phyloP scores from a whole-genome alignment of 2,329 filamentous ascomycete species.

The Ophiobolus disseminans region DNA sequence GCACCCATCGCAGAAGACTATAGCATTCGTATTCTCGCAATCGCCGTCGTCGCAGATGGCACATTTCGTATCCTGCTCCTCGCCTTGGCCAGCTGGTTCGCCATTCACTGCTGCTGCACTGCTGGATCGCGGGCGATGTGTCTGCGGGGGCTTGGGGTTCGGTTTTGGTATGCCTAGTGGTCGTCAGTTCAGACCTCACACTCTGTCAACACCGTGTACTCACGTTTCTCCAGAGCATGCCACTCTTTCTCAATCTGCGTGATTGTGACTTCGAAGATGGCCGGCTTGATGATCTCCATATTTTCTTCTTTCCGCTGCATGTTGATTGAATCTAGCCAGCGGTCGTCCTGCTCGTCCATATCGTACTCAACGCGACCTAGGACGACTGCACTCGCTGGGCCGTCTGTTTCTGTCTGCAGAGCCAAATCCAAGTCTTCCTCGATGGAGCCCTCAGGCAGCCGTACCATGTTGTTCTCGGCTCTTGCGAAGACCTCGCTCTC shows the following conservation, averaged over 20 bases:
- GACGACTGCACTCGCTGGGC: constrained; percentile 56
- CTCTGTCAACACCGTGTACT: too few relatives aligned
- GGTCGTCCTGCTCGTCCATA: constrained; percentile 99
- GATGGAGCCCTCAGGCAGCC: constrained; percentile 66
- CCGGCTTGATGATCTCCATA: constrained; percentile 84
- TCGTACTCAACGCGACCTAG: constrained; percentile 94
- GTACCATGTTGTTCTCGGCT: constrained; percentile 74
- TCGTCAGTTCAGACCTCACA: too few relatives aligned
- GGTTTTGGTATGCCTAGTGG: constrained; percentile 88
- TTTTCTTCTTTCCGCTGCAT: constrained; percentile 74
- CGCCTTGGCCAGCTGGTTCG: constrained; percentile 78
- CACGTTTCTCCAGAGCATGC: constrained; percentile 90
- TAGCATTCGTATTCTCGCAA: constrained; percentile 98
- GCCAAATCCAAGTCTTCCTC: constrained; percentile 69
- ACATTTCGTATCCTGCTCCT: constrained; percentile 97
- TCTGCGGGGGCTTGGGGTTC: constrained; percentile 94
- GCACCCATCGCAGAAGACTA: constrained; percentile 98
- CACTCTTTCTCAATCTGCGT: constrained; percentile 99
- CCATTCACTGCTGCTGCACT: constrained; percentile 95
- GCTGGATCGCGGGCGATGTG: constrained; percentile 88
- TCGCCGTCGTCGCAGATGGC: constrained; percentile 99
- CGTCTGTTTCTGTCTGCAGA: constrained; percentile 66
- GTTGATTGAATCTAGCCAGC: constrained; percentile 91
- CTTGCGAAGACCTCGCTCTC: constrained; percentile 89
- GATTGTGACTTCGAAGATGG: constrained; percentile 96